These are phyloP conservation scores for Decorospora gaudefroyi DNA, from an alignment of 2,329 filamentous ascomycete genomes.

Conservation along the genomic window DNA sequence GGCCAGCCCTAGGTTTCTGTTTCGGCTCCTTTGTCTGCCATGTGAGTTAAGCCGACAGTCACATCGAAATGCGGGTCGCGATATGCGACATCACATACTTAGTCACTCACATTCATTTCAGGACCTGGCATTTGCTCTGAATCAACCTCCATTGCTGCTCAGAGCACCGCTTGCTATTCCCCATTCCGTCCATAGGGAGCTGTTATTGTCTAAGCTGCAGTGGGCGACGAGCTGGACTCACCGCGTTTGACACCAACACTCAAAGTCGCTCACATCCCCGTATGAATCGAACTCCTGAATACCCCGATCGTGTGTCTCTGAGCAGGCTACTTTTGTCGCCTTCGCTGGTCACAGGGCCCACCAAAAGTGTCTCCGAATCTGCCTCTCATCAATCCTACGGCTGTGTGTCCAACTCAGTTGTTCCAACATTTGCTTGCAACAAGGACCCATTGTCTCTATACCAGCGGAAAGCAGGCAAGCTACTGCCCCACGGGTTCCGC, in stretches of 20 bases:
- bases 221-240: conserved; percentile 36
- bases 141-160: conserved; percentile 39
- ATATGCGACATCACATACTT: conserved; percentile 40
- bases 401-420: conserved; percentile 24
- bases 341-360: conserved; percentile 39
- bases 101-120: conserved; percentile 43
- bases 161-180: conserved; percentile 33
- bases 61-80: conserved; percentile 39
- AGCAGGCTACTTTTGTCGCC: conserved; percentile 32
- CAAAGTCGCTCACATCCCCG: conserved; percentile 46
- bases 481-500: conserved; percentile 22
- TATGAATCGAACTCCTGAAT: conserved; percentile 45
- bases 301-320: conserved; percentile 44
- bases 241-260: conserved; percentile 38
- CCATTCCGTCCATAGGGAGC: conserved; percentile 39
- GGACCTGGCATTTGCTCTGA: conserved; percentile 45
- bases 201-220: conserved; percentile 35
- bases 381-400: conserved; percentile 22
- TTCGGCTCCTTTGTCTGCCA: conserved; percentile 44
- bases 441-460: conserved; percentile 27
- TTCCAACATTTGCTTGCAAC: conserved; percentile 33
- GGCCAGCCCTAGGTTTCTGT: conserved; percentile 38
- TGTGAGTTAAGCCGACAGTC: conserved; percentile 44
- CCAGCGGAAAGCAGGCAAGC: conserved; percentile 21
- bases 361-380: conserved; percentile 30